Percentiles rank a stretch among this genome's conserved stretches.
phyloP scores from a whole-genome alignment of 148 eudicot genomes.

The Camellia lanceoleosa region DNA sequence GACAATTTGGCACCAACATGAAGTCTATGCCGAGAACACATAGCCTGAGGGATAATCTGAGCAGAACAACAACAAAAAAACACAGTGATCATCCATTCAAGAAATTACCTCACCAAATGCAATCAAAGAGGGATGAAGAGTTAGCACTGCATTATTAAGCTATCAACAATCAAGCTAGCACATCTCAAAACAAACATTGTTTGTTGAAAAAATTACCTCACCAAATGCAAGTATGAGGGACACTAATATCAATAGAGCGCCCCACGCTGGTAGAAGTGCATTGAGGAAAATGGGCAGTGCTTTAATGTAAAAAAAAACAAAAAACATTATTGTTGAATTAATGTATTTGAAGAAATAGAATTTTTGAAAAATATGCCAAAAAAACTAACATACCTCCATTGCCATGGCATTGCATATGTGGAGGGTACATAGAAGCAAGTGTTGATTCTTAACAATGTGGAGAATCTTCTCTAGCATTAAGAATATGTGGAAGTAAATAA shows the following conservation, averaged over 20 bases:
- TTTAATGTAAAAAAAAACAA: constrained; percentile 23
- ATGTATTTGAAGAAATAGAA: neutral
- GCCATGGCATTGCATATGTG: constrained; percentile 83
- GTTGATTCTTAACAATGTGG: constrained; percentile 79
- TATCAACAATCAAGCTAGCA: neutral
- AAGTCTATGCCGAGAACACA: constrained; percentile 72
- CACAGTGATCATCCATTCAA: no score
- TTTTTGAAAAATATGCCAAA: neutral
- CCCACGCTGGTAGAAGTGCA: constrained; percentile 78
- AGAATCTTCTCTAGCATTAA: constrained; percentile 60
- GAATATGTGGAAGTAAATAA: constrained; percentile 6
- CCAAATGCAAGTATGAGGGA: constrained; percentile 86
- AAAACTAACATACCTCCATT: constrained; percentile 59
- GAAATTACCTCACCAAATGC: no score
- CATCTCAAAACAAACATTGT: neutral
- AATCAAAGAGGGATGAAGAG: no score
- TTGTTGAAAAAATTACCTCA: constrained; percentile 45
- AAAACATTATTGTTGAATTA: neutral
- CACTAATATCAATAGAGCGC: constrained; percentile 71
- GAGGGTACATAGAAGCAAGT: constrained; percentile 71
- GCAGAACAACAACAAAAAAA: neutral
- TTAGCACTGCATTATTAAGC: neutral
- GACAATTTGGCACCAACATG: constrained; percentile 76
- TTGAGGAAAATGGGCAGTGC: constrained; percentile 85
- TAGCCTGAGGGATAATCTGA: constrained; percentile 85